These are phyloP conservation scores for Mediolabrus comicus DNA, from an alignment of 108 stramenopile genomes.

Conservation along the genomic window DNA sequence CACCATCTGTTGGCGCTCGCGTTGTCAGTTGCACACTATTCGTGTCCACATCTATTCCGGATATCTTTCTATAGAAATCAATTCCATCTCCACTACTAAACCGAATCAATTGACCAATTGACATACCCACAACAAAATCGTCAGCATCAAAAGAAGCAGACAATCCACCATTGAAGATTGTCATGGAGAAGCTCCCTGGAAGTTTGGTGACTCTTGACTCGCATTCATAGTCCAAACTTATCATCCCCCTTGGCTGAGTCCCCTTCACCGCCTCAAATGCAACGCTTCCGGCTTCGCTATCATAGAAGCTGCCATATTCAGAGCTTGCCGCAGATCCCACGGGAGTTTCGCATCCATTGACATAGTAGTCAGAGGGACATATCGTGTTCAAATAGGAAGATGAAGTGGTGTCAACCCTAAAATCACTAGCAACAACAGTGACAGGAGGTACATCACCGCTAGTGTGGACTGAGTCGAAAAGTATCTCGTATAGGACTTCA, in stretches of 20 bases:
- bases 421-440: constrained; percentile 33
- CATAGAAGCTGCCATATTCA: constrained; percentile 44
- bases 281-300: constrained; percentile 20
- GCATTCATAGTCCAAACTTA: constrained; percentile 71
- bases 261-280: constrained; percentile 52
- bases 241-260: constrained; percentile 66
- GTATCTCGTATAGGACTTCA: constrained; percentile 57
- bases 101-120: constrained; percentile 37
- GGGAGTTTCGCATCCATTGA: constrained; percentile 35
- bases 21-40: constrained; percentile 18
- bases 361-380: constrained; percentile 26
- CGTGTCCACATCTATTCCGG: constrained; percentile 17
- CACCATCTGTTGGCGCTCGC: constrained; percentile 26
- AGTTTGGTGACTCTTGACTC: constrained; percentile 45
- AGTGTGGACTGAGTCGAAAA: constrained; percentile 60
- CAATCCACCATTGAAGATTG: constrained; percentile 37
- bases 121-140: constrained; percentile 14
- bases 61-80: constrained; percentile 43
- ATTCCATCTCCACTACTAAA: constrained; percentile 47
- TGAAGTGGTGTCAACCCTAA: constrained; percentile 30
- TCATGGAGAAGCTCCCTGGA: constrained; percentile 21
- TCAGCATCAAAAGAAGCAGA: constrained; percentile 33
- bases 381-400: constrained; percentile 23
- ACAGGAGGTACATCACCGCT: constrained; percentile 74
- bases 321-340: constrained; percentile 38